A percentile compares a stretch with the other conserved stretches of the same genome.
Conservation (phyloP, 768 basidiomycete species). For the Suillus subaureus region DNA sequence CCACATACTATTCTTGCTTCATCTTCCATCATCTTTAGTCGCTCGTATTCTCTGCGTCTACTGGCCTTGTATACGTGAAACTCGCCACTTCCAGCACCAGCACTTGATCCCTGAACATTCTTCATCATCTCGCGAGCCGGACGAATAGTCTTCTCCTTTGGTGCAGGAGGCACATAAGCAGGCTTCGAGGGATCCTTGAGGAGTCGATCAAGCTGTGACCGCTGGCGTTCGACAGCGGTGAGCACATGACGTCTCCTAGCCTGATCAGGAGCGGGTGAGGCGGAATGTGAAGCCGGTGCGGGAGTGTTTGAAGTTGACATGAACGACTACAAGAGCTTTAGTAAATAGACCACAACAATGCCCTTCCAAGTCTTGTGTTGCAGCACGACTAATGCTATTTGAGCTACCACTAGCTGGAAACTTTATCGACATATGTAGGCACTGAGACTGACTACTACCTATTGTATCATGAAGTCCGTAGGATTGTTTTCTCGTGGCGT, state of each 20-base stretch:
- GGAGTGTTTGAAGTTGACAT: constrained; percentile 36
- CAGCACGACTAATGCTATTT: neutral
- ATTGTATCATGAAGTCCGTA: neutral
- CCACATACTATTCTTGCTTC: constrained; percentile 66
- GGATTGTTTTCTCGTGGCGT: neutral
- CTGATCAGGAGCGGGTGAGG: constrained; percentile 31
- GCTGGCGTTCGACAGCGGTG: constrained; percentile 54
- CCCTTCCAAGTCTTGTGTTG: neutral
- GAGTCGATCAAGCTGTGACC: constrained; percentile 78
- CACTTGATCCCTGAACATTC: constrained; percentile 97
- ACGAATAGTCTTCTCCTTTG: constrained; percentile 80
- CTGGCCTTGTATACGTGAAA: constrained; percentile 99
- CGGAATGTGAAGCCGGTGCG: constrained; percentile 30
- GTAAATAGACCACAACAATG: constrained; percentile 26
- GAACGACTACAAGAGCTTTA: constrained; percentile 14
- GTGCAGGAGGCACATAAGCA: constrained; percentile 75
- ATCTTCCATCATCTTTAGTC: constrained; percentile 90
- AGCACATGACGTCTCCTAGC: constrained; percentile 44
- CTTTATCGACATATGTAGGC: neutral
- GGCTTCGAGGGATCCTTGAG: constrained; percentile 89
- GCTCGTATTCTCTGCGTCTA: constrained; percentile 91
- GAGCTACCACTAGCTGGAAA: neutral
- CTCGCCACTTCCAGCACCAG: constrained; percentile 96
- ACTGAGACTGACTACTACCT: neutral
- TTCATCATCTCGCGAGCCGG: constrained; percentile 97